Evolutionary conservation across 2,329 filamentous ascomycete genomes (phyloP).

Genomic region (Hypoxylon sp.): DNA sequence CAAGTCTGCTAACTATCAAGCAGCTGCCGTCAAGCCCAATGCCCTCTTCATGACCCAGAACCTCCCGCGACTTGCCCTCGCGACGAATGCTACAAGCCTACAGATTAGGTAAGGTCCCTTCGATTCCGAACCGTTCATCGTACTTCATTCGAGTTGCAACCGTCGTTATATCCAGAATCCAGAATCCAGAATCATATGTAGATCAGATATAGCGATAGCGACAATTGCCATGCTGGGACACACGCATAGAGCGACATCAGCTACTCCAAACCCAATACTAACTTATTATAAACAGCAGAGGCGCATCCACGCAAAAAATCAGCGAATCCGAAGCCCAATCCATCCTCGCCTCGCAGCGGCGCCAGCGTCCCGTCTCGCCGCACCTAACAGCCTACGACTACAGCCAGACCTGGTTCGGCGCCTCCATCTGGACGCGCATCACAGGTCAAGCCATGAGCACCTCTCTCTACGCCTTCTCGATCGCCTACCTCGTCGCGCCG

Average conservation of each 20-base stretch:
- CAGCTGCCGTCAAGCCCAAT: slow-evolving; percentile 60
- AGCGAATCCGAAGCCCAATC: slow-evolving; percentile 67
- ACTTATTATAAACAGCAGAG: slow-evolving; percentile 57
- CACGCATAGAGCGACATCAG: not conserved
- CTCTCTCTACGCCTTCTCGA: slow-evolving; percentile 82
- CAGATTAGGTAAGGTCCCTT: slow-evolving; percentile 62
- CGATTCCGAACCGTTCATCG: not conserved
- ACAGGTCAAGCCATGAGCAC: slow-evolving; percentile 82
- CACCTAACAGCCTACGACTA: slow-evolving; percentile 89
- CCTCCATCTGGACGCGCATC: slow-evolving; percentile 82
- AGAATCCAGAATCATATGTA: not conserved
- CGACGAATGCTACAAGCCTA: slow-evolving; percentile 59
- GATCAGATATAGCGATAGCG: not conserved
- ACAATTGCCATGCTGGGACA: not conserved
- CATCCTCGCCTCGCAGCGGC: slow-evolving; percentile 86
- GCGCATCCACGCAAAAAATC: slow-evolving; percentile 71
- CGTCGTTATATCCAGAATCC: not conserved
- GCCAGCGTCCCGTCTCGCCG: slow-evolving; percentile 84
- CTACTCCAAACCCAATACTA: slow-evolving; percentile 13
- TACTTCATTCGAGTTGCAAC: not conserved
- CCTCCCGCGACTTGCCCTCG: slow-evolving; percentile 63
- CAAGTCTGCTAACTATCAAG: slow-evolving; percentile 22
- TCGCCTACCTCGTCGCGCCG: slow-evolving; percentile 85
- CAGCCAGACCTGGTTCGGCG: slow-evolving; percentile 86
- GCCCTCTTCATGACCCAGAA: slow-evolving; percentile 65